Evolutionary conservation across 2,329 filamentous ascomycete species (phyloP).

Genomic region (Diaporthe humulicola): DNA sequence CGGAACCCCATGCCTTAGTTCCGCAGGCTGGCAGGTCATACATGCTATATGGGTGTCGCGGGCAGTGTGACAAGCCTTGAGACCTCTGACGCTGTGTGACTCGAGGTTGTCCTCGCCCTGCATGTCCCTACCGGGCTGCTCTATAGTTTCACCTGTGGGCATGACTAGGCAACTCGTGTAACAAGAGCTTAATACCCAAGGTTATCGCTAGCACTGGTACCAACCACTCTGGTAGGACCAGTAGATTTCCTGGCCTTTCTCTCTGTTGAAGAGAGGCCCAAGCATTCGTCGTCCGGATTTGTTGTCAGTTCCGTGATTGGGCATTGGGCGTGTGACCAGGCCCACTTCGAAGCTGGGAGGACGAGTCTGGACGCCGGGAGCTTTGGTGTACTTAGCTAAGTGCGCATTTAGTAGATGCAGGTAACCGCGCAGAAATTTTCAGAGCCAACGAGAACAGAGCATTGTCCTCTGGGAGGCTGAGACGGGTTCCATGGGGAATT

Average conservation of each 20-base stretch:
- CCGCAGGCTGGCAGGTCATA: background rate
- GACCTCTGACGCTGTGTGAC: constrained; percentile 10
- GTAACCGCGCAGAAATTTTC: background rate
- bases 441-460: background rate
- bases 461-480: background rate
- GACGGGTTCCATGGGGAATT: constrained; percentile 1
- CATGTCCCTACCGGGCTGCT: background rate
- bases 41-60: background rate
- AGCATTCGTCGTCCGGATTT: background rate
- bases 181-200: background rate
- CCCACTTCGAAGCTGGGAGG: background rate
- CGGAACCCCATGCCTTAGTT: background rate
- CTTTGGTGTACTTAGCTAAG: background rate
- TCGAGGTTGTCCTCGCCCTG: background rate
- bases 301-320: background rate
- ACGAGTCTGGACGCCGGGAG: background rate
- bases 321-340: background rate
- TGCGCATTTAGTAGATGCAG: background rate
- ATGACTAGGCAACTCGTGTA: background rate
- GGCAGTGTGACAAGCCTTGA: background rate
- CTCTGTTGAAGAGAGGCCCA: background rate
- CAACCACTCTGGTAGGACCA: background rate
- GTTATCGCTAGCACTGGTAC: background rate
- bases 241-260: background rate
- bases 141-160: background rate